Evolutionary conservation across 1,284 basidiomycete species (phyloP).

Genomic region (Rhodotorula sp.): DNA sequence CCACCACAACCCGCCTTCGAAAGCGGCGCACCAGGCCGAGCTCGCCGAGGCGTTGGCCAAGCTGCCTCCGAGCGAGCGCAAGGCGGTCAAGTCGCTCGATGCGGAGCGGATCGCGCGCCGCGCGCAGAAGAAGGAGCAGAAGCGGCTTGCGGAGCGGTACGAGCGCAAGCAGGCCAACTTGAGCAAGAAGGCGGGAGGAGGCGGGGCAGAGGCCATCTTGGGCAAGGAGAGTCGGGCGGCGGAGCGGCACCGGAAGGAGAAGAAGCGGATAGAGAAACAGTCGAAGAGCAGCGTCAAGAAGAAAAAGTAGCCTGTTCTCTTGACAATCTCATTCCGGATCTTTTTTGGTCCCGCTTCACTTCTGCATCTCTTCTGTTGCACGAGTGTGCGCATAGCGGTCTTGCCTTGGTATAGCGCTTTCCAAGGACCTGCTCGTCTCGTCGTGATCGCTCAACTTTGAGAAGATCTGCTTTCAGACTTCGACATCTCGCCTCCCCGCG

Average conservation of each 20-base stretch:
- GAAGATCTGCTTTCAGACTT: too few relatives aligned
- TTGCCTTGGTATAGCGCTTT: too few relatives aligned
- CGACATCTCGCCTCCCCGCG: background rate
- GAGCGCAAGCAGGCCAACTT: conserved; percentile 38
- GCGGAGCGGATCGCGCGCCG: conserved; percentile 74
- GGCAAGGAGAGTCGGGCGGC: conserved; percentile 30
- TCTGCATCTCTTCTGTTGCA: background rate
- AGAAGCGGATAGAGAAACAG: conserved; percentile 28
- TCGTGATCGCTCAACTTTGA: background rate
- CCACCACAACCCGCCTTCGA: background rate
- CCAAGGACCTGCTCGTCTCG: background rate
- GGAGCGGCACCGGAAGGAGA: conserved; percentile 39
- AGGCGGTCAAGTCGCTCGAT: conserved; percentile 72
- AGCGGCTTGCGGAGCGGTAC: conserved; percentile 38
- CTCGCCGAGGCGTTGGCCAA: conserved; percentile 73
- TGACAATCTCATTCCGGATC: background rate
- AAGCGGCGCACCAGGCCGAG: conserved; percentile 25
- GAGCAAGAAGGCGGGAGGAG: conserved; percentile 25
- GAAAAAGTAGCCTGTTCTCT: conserved; percentile 12
- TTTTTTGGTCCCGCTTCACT: too few relatives aligned
- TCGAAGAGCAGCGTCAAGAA: conserved; percentile 32
- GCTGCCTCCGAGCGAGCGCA: conserved; percentile 80
- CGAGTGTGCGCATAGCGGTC: background rate
- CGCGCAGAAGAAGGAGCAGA: conserved; percentile 64
- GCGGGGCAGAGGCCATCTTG: conserved; percentile 20